These are phyloP conservation scores for Termitomyces sp. DNA, from an alignment of 768 basidiomycete species.

Conservation along the genomic window DNA sequence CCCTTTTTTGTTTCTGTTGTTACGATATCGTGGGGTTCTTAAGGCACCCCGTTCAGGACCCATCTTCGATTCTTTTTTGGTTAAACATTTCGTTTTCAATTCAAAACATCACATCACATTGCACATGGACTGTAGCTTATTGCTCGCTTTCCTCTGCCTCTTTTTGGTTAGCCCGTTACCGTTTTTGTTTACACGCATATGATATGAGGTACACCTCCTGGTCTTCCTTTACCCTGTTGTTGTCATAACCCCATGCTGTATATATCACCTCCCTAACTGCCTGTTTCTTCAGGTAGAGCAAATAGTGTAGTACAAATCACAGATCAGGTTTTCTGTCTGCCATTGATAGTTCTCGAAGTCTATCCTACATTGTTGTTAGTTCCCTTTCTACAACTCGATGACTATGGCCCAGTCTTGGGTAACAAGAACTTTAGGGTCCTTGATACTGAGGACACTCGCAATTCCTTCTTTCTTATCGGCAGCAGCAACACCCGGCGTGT, in stretches of 20 bases:
- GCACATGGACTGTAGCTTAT: conserved; percentile 10
- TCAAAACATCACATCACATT: conserved; percentile 5
- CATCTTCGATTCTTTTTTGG: neutral
- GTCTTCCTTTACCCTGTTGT: conserved; percentile 4
- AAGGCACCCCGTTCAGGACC: neutral
- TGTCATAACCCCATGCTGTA: conserved; percentile 10
- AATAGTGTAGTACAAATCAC: conserved; percentile 5
- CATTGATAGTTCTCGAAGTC: neutral
- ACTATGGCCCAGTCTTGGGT: conserved; percentile 61
- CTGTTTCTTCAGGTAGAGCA: neutral
- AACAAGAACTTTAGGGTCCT: conserved; percentile 61
- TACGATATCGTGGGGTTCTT: neutral
- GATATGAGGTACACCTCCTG: conserved; percentile 4
- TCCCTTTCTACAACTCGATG: conserved; percentile 19
- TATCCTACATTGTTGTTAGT: neutral
- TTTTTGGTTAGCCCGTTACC: conserved; percentile 6
- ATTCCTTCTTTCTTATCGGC: conserved; percentile 52
- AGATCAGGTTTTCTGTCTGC: conserved; percentile 1
- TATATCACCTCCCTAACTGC: conserved; percentile 5
- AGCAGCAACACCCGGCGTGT: conserved; percentile 49
- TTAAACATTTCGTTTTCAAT: neutral
- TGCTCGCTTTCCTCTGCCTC: conserved; percentile 9
- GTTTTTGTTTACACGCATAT: conserved; percentile 1
- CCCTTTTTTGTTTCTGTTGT: conserved; percentile 1
- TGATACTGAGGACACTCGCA: conserved; percentile 70